Base-by-base conservation (phyloP, 2,329 filamentous ascomycete genomes). In the Stagonosporopsis rhizophila region DNA sequence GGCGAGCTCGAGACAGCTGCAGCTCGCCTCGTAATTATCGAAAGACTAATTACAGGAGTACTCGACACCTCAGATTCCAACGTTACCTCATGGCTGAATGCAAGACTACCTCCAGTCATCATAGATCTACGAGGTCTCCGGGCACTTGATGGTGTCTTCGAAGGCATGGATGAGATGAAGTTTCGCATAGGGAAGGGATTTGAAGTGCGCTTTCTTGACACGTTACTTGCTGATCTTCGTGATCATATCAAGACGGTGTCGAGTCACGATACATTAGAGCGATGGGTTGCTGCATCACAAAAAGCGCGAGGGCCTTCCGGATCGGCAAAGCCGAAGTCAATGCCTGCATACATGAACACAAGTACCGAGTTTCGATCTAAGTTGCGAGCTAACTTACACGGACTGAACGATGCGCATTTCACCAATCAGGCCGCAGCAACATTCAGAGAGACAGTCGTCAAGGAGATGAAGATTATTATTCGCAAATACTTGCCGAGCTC, bases 401-500 rank as follows among this genome's bases (percentile, higher is more conserved):
- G 95, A 0, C 79, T 99, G n/a, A 87, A 92, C 61, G 85, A 91
- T 44, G 90, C 92, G 22, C 89, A 88, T 61, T 88, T 95, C 68
- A 89, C 94, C 2, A 87, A 87, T 4, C 85, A 88, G 32, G 95
- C 95, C 19, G 90, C 92, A n/a, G 84, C 88, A 35, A 87, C 88
- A 0, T 98, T 95, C 75, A 87, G 94, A 62, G 92, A 96, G 37
- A 85, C 90, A 0, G 87, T 96, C 12, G 79, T 96, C 59, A 88
- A 90, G 45, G 95, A 99, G 75, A 89, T 98, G 73, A 90, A 94
- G 67, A 87, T 86, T 30, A 81, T 98, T 44, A 94, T 99, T 45
- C 86, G 92, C 50, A 86, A 87, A 54, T 90, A 94, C 22, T 82
- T 99, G 35, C 95, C 95, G 0, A 96, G 92, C 70, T 96, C 94